Evolutionary conservation across 2,329 filamentous ascomycete species (phyloP).

Genomic region (Penicillium sp.): DNA sequence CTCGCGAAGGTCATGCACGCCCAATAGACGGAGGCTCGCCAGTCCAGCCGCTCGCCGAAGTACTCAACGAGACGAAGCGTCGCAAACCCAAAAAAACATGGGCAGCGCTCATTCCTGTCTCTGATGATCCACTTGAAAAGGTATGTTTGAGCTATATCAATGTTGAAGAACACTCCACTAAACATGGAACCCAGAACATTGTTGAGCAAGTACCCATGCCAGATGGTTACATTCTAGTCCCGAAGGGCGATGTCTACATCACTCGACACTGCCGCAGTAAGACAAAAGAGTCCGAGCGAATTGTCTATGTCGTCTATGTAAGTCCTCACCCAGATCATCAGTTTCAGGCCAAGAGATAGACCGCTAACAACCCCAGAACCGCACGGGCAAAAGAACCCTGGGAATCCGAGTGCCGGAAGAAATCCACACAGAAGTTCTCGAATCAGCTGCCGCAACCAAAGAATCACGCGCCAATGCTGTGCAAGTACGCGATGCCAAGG

Average conservation of each 20-base stretch:
- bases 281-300: conserved; percentile 33
- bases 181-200: conserved; percentile 31
- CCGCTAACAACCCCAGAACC: conserved; percentile 23
- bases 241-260: conserved; percentile 45
- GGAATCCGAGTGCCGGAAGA: conserved; percentile 47
- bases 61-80: conserved; percentile 5
- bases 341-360: neutral
- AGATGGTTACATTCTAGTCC: conserved; percentile 41
- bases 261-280: conserved; percentile 44
- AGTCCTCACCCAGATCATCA: conserved; percentile 8
- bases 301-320: conserved; percentile 43
- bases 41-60: neutral
- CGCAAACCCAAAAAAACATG: conserved; percentile 8
- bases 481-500: conserved; percentile 36
- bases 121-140: conserved; percentile 30
- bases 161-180: neutral
- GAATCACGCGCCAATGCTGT: conserved; percentile 43
- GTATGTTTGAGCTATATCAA: conserved; percentile 17
- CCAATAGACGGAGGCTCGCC: neutral
- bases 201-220: conserved; percentile 30
- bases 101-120: conserved; percentile 19
- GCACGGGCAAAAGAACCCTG: conserved; percentile 32
- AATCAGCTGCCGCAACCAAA: conserved; percentile 42
- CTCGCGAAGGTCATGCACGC: conserved; percentile 1
- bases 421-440: conserved; percentile 41